A percentile compares a stretch with the other conserved stretches of the same genome.
These are phyloP conservation scores for Chrysoporthe puriensis DNA, from an alignment of 2,329 filamentous ascomycete species.

Conservation along the genomic window DNA sequence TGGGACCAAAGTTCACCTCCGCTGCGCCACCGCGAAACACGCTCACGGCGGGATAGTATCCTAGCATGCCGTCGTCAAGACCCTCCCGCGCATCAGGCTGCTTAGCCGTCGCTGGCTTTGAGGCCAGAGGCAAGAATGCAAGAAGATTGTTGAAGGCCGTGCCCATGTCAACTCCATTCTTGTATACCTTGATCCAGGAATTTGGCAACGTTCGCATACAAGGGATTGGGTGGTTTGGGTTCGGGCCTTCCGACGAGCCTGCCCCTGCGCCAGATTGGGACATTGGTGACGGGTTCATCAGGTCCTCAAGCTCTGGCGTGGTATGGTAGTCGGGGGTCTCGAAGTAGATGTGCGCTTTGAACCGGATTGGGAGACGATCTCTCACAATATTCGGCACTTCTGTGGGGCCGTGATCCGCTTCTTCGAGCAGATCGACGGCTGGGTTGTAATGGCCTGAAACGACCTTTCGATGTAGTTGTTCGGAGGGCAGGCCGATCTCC, in stretches of 20 bases:
- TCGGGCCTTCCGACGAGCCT: slow-evolving; percentile 61
- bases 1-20: slow-evolving; percentile 90
- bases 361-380: slow-evolving; percentile 91
- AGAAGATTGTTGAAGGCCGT: slow-evolving; percentile 87
- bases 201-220: slow-evolving; percentile 85
- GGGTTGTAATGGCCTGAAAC: slow-evolving; percentile 88
- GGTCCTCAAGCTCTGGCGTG: slow-evolving; percentile 84
- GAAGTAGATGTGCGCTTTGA: slow-evolving; percentile 92
- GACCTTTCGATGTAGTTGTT: slow-evolving; percentile 84
- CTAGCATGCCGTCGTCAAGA: slow-evolving; percentile 91
- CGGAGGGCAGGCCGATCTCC: slow-evolving; percentile 86
- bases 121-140: slow-evolving; percentile 89
- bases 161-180: slow-evolving; percentile 86
- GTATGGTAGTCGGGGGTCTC: slow-evolving; percentile 89
- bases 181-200: slow-evolving; percentile 87
- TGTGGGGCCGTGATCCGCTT: slow-evolving; percentile 56
- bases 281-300: slow-evolving; percentile 70
- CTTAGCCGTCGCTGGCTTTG: slow-evolving; percentile 61
- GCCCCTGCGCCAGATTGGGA: slow-evolving; percentile 43
- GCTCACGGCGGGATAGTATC: slow-evolving; percentile 93
- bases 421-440: slow-evolving; percentile 70
- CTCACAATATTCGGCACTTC: slow-evolving; percentile 81
- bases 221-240: slow-evolving; percentile 72
- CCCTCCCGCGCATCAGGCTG: slow-evolving; percentile 80
- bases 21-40: slow-evolving; percentile 90